Evolutionary conservation across 768 basidiomycete species (phyloP).

Genomic region (Lactarius psammicola): DNA sequence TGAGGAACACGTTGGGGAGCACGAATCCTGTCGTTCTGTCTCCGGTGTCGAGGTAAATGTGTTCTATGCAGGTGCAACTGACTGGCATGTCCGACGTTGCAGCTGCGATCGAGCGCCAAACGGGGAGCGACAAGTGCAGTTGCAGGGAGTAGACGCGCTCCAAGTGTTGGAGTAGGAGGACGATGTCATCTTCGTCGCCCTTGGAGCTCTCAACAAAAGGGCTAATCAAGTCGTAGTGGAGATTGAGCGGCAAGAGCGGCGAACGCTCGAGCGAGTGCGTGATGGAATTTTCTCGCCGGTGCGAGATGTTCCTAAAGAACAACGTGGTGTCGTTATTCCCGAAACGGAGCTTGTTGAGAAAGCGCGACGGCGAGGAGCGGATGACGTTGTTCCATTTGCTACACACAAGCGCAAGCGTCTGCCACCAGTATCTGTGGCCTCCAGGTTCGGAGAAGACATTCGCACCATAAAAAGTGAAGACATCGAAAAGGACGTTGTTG

Average conservation of each 20-base stretch:
- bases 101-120: background rate
- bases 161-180: background rate
- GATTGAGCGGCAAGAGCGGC: slow-evolving; percentile 3
- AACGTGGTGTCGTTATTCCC: background rate
- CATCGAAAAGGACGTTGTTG: background rate
- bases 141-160: background rate
- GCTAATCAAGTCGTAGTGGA: slow-evolving; percentile 3
- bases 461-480: slow-evolving; percentile 7
- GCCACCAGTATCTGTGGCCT: slow-evolving; percentile 8
- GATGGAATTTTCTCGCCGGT: background rate
- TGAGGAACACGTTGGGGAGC: slow-evolving; percentile 5
- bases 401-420: slow-evolving; percentile 8
- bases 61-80: slow-evolving; percentile 7
- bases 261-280: background rate
- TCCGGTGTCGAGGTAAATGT: slow-evolving; percentile 4
- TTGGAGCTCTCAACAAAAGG: background rate
- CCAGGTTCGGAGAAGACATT: background rate
- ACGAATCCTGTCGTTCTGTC: background rate
- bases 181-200: background rate
- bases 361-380: background rate
- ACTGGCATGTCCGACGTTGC: background rate
- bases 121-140: background rate
- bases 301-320: slow-evolving; percentile 6
- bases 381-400: slow-evolving; percentile 6
- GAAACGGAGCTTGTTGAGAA: slow-evolving; percentile 1